phyloP scores from a whole-genome alignment of 2,329 filamentous ascomycete genomes.

The Cercospora sp. region DNA sequence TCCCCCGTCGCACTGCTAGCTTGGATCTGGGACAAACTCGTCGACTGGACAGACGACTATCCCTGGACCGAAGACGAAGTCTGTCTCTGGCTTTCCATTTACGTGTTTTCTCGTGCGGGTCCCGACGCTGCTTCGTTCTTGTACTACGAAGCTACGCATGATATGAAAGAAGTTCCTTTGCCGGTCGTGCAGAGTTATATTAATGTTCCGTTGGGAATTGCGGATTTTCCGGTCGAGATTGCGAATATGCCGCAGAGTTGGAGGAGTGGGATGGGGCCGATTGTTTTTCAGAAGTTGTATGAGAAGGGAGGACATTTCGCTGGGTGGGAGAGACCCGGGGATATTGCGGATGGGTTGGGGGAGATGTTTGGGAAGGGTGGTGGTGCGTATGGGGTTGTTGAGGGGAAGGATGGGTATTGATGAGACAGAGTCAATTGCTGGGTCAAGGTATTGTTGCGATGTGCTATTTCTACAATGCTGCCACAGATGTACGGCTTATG shows the following conservation, averaged over 20 bases:
- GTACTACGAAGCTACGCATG: conserved; percentile 67
- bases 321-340: conserved; percentile 45
- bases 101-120: conserved; percentile 69
- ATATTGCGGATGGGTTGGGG: conserved; percentile 22
- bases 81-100: conserved; percentile 71
- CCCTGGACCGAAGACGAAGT: conserved; percentile 75
- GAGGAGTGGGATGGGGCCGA: conserved; percentile 57
- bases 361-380: conserved; percentile 26
- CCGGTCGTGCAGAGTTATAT: conserved; percentile 46
- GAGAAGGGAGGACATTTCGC: conserved; percentile 60
- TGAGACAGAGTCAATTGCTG: background rate
- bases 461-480: background rate
- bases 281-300: conserved; percentile 58
- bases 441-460: background rate
- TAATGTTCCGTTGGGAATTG: conserved; percentile 54
- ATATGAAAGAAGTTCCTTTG: conserved; percentile 30
- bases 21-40: conserved; percentile 80
- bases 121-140: conserved; percentile 67
- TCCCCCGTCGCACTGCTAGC: conserved; percentile 66
- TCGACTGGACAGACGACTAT: conserved; percentile 73
- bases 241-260: conserved; percentile 52
- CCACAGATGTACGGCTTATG: background rate
- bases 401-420: conserved; percentile 18
- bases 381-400: conserved; percentile 22
- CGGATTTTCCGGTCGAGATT: conserved; percentile 60